Evolutionary conservation across 495 filamentous ascomycete species (phyloP), one percentile per base, ranked within the genome.

Genomic region (Paragyromitra xinjiangensis): DNA sequence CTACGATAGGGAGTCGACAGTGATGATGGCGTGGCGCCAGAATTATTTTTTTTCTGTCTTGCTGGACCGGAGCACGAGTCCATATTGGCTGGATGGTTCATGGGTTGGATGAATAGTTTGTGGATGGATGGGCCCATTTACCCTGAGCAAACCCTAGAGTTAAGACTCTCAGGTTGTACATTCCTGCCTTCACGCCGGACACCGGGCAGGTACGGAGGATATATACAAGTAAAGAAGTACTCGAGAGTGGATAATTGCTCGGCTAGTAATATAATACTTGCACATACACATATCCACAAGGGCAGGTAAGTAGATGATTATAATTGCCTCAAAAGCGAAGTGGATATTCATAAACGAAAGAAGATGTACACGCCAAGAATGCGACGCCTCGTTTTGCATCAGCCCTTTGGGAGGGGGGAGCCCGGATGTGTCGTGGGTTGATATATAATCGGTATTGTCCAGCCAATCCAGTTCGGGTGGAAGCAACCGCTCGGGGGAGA

Each of bases 1-100:
- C 29, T 48, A 40, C 69, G 74, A 77, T 77, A 73, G 74, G 37
- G 44, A 65, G 70, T 55, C 45, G 8, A 64, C 51, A 77, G 69
- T 77, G 61, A 66, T 77, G 56, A 76, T 76, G 73, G 73, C 50
- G 73, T 73, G 69, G 70, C 70, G 70, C 50, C 48, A 58, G 45
- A 73, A 65, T 61, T 39, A 64, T 72, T 58, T 73, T 72, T 61
- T 69, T 74, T 74, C 64, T 70, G 58, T 56, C 34, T 66, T 14
- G 53, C 34, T 48, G 34, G 34, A 61, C 66, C 58, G 59, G 67
- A 71, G 67, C 6, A 51, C 61, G 26, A 58, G 59, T 39, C 71
- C 67, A 71, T 76, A 76, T 76, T 76, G 73, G 73, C 51, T 63
- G 44, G 56, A 44, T 63, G 48, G 24, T 69, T 63, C 56, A 71